A percentile compares a stretch with the other conserved stretches of the same genome.
Conservation (phyloP, 495 filamentous ascomycete species). For the Aspergillus wentii region DNA sequence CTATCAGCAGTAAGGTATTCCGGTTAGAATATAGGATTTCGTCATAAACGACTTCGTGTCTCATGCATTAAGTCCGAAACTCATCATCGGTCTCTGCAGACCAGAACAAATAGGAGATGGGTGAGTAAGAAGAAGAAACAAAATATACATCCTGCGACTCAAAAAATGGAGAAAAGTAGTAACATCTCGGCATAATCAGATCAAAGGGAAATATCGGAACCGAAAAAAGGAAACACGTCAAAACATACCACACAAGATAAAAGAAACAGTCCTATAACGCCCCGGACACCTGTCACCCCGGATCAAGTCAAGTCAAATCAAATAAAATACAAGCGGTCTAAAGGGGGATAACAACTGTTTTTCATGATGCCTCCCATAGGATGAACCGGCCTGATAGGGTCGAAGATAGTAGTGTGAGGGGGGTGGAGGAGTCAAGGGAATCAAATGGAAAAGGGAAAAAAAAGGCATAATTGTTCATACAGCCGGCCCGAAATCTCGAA, state of each 20-base stretch:
- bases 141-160: background rate
- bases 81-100: constrained; percentile 11
- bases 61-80: constrained; percentile 24
- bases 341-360: constrained; percentile 30
- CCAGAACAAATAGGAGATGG: constrained; percentile 2
- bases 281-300: constrained; percentile 22
- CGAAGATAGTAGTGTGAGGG: constrained; percentile 21
- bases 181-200: background rate
- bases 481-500: constrained; percentile 41
- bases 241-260: constrained; percentile 1
- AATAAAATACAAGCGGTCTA: constrained; percentile 48
- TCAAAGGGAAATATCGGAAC: background rate
- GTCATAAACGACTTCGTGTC: constrained; percentile 16
- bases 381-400: constrained; percentile 28
- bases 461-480: constrained; percentile 41
- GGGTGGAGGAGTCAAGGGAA: constrained; percentile 21
- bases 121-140: constrained; percentile 7
- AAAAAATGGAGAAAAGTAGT: constrained; percentile 3
- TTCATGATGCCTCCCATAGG: constrained; percentile 31
- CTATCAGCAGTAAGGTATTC: too few relatives aligned
- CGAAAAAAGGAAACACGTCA: constrained; percentile 5
- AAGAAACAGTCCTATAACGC: constrained; percentile 22
- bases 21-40: too few relatives aligned
- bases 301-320: constrained; percentile 22
- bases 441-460: constrained; percentile 20